A percentile compares a stretch with the other conserved stretches of the same genome.
phyloP scores from a whole-genome alignment of 306 rosid genomes.

The Castanopsis chinensis region DNA sequence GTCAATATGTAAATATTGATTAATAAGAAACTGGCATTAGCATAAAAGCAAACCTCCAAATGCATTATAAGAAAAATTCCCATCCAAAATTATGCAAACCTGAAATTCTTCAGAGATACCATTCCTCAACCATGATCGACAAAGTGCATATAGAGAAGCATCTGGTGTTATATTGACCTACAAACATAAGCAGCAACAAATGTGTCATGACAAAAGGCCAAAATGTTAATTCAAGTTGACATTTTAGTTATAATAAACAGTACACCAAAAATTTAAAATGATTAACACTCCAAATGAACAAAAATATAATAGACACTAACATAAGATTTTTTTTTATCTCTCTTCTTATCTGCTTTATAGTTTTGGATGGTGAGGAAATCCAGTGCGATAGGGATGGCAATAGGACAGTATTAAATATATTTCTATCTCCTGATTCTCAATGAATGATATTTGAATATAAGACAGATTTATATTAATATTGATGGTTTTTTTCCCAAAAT shows the following conservation, averaged over 20 bases:
- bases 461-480: neutral
- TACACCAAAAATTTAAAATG: neutral
- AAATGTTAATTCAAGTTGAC: neutral
- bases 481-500: neutral
- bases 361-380: neutral
- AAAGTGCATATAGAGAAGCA: constrained; percentile 78
- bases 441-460: neutral
- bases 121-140: constrained; percentile 89
- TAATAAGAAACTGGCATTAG: no score
- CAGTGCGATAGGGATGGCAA: neutral
- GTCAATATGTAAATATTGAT: no score
- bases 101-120: constrained; percentile 62
- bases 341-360: neutral
- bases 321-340: neutral
- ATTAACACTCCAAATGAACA: neutral
- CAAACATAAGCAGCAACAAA: constrained; percentile 23
- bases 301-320: neutral
- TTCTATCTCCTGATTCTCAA: neutral
- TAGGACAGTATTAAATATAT: neutral
- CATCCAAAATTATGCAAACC: constrained; percentile 39
- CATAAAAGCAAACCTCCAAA: constrained; percentile 1
- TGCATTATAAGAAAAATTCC: neutral
- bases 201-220: constrained; percentile 1
- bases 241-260: neutral
- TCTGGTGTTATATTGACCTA: constrained; percentile 76